These are phyloP conservation scores for Pseudohalonectria lignicola DNA, from an alignment of 2,329 filamentous ascomycete species.

Conservation along the genomic window DNA sequence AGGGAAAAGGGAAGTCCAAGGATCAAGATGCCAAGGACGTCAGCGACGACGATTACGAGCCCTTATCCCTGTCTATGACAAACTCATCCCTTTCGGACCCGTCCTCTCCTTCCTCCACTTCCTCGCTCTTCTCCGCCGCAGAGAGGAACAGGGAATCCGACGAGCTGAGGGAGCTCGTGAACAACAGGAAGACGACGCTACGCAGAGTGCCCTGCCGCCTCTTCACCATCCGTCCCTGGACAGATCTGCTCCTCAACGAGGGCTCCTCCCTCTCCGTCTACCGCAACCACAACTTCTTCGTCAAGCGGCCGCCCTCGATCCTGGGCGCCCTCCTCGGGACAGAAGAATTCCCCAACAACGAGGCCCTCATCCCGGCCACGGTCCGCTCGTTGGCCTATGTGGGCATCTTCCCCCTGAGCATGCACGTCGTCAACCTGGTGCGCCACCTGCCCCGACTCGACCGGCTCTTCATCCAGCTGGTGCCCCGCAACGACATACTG, in stretches of 20 bases:
- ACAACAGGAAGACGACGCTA: too few species aligned
- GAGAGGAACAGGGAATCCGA: background rate
- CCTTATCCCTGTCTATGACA: background rate
- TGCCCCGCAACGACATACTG: conserved; percentile 22
- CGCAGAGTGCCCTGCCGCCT: conserved; percentile 28
- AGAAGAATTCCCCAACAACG: conserved; percentile 24
- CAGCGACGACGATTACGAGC: background rate
- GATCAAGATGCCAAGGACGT: background rate
- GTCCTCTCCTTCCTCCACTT: too few species aligned
- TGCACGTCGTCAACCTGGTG: conserved; percentile 43
- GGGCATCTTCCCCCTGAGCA: conserved; percentile 55
- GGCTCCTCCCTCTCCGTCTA: conserved; percentile 64
- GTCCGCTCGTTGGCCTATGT: conserved; percentile 46
- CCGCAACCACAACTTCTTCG: conserved; percentile 60
- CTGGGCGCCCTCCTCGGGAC: conserved; percentile 38
- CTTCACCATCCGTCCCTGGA: conserved; percentile 54
- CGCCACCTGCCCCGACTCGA: conserved; percentile 37
- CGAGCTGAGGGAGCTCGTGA: too few species aligned
- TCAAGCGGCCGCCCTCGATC: conserved; percentile 51
- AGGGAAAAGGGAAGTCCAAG: background rate
- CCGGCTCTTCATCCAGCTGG: conserved; percentile 41
- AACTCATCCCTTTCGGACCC: background rate
- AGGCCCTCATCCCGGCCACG: conserved; percentile 24
- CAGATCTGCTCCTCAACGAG: conserved; percentile 58
- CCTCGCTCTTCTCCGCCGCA: too few species aligned